Conservation (phyloP, 78 protist genomes). For the Polysphondylium violaceum region DNA sequence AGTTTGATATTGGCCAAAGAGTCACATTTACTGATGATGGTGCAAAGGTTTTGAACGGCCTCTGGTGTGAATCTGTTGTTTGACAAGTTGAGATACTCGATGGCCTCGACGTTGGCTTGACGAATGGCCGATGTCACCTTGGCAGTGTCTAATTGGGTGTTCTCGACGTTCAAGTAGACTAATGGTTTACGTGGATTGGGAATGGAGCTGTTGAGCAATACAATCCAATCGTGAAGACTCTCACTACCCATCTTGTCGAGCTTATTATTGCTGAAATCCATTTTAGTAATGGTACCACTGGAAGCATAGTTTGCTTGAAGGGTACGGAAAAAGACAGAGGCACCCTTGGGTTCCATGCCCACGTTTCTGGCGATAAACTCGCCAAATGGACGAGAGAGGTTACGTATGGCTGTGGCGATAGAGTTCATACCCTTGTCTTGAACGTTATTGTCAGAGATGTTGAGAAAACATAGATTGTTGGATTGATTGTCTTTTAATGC, state of each 20-base stretch:
- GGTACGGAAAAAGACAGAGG: slow-evolving; percentile 31
- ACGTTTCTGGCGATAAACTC: slow-evolving; percentile 24
- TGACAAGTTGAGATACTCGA: slow-evolving; percentile 9
- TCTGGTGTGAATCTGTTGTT: slow-evolving; percentile 41
- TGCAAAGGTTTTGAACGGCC: slow-evolving; percentile 12
- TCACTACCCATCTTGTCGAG: slow-evolving; percentile 53
- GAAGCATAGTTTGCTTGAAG: slow-evolving; percentile 47
- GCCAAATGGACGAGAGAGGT: slow-evolving; percentile 24
- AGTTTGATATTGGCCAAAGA: background rate
- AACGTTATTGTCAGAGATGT: slow-evolving; percentile 37
- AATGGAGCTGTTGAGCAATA: slow-evolving; percentile 12
- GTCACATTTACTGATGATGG: slow-evolving; percentile 29
- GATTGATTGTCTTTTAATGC: slow-evolving; percentile 32
- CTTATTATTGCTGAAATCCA: slow-evolving; percentile 36
- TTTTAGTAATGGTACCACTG: slow-evolving; percentile 7
- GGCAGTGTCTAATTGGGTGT: slow-evolving; percentile 40
- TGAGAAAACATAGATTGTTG: slow-evolving; percentile 6
- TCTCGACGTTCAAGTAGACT: slow-evolving; percentile 26
- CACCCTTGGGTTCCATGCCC: slow-evolving; percentile 44
- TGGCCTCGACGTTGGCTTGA: slow-evolving; percentile 41
- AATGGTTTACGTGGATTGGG: slow-evolving; percentile 55
- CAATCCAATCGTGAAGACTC: slow-evolving; percentile 39
- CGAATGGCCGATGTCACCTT: slow-evolving; percentile 22
- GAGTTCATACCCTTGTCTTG: slow-evolving; percentile 47
- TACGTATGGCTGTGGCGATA: slow-evolving; percentile 23